Evolutionary conservation across 768 basidiomycete genomes (phyloP).

Genomic region (Tylopilus sp.): DNA sequence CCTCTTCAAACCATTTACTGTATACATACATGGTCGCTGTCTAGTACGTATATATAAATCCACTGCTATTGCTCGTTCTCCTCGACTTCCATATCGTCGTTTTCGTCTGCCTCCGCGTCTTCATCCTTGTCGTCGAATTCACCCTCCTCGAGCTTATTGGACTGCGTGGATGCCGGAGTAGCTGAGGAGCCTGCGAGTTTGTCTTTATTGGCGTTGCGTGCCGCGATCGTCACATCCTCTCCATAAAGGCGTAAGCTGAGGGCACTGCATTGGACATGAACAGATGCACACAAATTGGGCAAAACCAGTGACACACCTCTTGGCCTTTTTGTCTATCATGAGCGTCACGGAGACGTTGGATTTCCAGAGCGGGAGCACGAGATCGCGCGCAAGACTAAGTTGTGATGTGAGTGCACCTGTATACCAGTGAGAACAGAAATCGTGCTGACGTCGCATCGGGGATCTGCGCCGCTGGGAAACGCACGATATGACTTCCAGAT

Average conservation of each 20-base stretch:
- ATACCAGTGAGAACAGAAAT: not conserved
- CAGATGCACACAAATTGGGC: not conserved
- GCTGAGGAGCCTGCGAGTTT: not conserved
- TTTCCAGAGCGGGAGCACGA: constrained; percentile 95
- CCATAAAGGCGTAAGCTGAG: constrained; percentile 84
- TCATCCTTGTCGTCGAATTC: constrained; percentile 4
- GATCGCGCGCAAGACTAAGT: constrained; percentile 65
- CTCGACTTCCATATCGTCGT: constrained; percentile 11
- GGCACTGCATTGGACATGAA: constrained; percentile 50
- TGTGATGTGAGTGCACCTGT: not conserved
- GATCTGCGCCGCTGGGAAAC: constrained; percentile 54
- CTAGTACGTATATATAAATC: constrained; percentile 12
- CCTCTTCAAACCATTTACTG: not conserved
- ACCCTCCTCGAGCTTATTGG: not conserved
- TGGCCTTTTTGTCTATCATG: constrained; percentile 97
- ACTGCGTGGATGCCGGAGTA: not conserved
- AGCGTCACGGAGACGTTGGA: constrained; percentile 82
- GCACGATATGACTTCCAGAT: constrained; percentile 69
- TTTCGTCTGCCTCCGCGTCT: constrained; percentile 2
- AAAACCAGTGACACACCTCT: constrained; percentile 68
- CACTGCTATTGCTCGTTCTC: constrained; percentile 7
- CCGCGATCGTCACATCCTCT: constrained; percentile 63
- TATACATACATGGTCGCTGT: constrained; percentile 8
- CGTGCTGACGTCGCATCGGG: constrained; percentile 57
- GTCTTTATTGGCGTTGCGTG: constrained; percentile 35